Base-by-base conservation (phyloP, 768 basidiomycete genomes). In the Lentinula raphanica region DNA sequence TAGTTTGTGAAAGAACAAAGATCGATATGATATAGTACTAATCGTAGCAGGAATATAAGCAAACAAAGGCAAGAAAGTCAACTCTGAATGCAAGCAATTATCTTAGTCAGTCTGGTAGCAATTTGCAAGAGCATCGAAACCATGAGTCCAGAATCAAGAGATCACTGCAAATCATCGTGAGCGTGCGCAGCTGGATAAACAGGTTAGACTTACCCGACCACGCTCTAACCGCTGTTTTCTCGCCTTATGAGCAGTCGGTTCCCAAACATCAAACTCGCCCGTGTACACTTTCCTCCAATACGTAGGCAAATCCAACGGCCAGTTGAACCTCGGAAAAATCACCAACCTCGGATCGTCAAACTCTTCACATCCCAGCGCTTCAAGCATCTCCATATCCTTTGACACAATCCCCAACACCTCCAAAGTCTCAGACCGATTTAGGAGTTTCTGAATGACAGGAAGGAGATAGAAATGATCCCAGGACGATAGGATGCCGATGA, bases 251-350 rank as follows among this genome's bases (percentile, higher is more conserved):
- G 66, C 62, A 53, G 19, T 62, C 51, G 19, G 63, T 66, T 25
- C 60, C 77, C 69, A 74, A 63, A 71, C 68, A 49, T 71, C 69
- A 1, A 59, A 45, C 5, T 68, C 68, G 13, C 65, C 64, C 8
- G 55, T 62, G 23, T 61, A 62, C 11, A 72, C 55, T 5, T 38
- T 59, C 5, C 67, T 53, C 68, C 73, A 73, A 60, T 69, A 72
- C 7, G 64, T 65, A 0, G 42, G 25, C 19, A 62, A 59, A 13
- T 55, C 49, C 15, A 58, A 38, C 15, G 69, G 62, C 35, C 66
- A 60, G 49, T 69, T 63, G 40, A 68, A 72, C 1, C 62, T 63
- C 1, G 66, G 62, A 5, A 67, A 49, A n/a, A 71, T 56, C 4
- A 69, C 54, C 27, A 72, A 58, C 32, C 72, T 68, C 11, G 46